These are phyloP conservation scores for Colletotrichum salicis DNA, from an alignment of 2,329 filamentous ascomycete genomes.

Conservation along the genomic window DNA sequence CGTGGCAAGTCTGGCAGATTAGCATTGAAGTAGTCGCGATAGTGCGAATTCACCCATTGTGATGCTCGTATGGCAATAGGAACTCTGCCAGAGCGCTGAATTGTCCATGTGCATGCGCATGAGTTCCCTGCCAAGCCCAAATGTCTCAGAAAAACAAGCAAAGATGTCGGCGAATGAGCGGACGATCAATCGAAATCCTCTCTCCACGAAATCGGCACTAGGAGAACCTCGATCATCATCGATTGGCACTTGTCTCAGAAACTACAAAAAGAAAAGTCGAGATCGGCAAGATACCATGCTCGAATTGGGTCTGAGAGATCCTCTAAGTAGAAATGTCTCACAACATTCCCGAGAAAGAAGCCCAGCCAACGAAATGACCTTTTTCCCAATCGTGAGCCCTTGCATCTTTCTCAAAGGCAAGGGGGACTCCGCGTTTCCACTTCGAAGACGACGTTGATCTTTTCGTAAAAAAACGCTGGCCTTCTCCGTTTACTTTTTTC, in stretches of 20 bases:
- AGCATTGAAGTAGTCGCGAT: not conserved
- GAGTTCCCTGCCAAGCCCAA: not conserved
- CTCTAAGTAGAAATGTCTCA: not conserved
- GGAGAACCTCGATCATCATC: not conserved
- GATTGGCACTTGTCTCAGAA: not conserved
- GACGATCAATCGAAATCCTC: not conserved
- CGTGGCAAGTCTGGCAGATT: not conserved
- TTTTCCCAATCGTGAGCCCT: not conserved
- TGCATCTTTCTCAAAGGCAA: not conserved
- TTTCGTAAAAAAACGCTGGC: no score
- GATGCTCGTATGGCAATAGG: not conserved
- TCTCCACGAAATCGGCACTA: not conserved
- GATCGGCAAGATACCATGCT: not conserved
- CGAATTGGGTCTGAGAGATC: not conserved
- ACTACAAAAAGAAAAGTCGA: not conserved
- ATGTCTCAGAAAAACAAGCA: not conserved
- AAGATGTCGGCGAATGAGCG: not conserved
- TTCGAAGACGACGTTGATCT: not conserved
- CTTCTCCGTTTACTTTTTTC: not conserved
- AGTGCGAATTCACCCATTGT: no score
- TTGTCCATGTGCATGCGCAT: not conserved
- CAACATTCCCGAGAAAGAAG: not conserved
- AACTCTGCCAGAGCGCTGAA: not conserved
- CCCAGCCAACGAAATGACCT: not conserved
- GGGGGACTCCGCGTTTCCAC: not conserved